A percentile compares a stretch with the other conserved stretches of the same genome.
Evolutionary conservation across 495 filamentous ascomycete species (phyloP).

Genomic region (Immersiella caudata): DNA sequence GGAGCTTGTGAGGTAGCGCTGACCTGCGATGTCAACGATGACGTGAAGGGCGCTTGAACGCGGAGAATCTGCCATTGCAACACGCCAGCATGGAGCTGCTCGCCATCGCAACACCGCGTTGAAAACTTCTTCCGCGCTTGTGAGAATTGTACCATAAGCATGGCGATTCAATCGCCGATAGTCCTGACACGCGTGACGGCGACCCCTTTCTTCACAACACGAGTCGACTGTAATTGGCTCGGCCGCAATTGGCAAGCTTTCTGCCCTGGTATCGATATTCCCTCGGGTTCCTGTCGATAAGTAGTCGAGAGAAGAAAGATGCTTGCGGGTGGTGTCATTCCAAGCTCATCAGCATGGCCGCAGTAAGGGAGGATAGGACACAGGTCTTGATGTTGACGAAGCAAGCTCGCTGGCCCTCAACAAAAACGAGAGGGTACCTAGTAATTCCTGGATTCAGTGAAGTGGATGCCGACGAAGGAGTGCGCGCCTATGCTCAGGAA

Average conservation of each 20-base stretch:
- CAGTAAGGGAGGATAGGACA: too few species aligned
- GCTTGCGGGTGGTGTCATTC: too few species aligned
- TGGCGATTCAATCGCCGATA: background rate
- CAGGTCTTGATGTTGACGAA: too few species aligned
- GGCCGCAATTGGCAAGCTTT: background rate
- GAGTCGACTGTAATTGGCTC: background rate
- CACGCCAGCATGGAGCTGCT: background rate
- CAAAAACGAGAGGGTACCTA: too few species aligned
- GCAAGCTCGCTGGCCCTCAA: too few species aligned
- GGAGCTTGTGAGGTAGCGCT: background rate
- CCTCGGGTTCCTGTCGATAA: too few species aligned
- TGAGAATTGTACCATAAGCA: background rate
- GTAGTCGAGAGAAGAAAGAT: too few species aligned
- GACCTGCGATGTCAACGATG: background rate
- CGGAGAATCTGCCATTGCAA: background rate
- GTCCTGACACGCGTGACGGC: background rate
- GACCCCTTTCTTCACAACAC: background rate
- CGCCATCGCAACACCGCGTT: background rate
- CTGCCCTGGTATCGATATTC: too few species aligned
- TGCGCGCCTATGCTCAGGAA: too few species aligned
- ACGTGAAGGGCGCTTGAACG: background rate
- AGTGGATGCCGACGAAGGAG: too few species aligned
- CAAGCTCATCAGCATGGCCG: too few species aligned
- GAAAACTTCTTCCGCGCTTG: background rate
- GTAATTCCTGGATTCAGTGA: too few species aligned